A percentile compares a stretch with the other conserved stretches of the same genome.
phyloP scores from a whole-genome alignment of 73 alveolate species.

The Urostyla sp. region DNA sequence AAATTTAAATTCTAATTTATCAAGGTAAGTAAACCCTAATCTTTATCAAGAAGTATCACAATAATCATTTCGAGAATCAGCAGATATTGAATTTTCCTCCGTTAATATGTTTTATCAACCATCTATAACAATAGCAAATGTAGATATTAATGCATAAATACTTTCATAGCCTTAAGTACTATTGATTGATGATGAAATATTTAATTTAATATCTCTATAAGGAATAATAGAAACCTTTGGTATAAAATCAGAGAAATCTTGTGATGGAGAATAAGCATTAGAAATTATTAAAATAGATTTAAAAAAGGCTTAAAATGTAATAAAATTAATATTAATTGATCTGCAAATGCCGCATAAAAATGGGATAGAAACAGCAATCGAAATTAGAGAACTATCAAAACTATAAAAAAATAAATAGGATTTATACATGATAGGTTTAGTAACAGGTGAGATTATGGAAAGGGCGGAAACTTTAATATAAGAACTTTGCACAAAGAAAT shows the following conservation, averaged over 20 bases:
- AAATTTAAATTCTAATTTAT: background rate
- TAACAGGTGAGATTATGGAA: too few relatives aligned
- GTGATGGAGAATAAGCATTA: background rate
- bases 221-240: background rate
- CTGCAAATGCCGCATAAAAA: too few relatives aligned
- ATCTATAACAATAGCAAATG: too few relatives aligned
- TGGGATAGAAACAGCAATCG: too few relatives aligned
- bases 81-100: background rate
- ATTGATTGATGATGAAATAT: slow-evolving; percentile 31
- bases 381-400: too few relatives aligned
- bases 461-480: too few relatives aligned
- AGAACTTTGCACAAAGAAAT: too few relatives aligned
- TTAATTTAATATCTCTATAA: background rate
- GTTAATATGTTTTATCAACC: background rate
- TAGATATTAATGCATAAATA: background rate
- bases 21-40: background rate
- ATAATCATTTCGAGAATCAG: background rate
- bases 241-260: background rate
- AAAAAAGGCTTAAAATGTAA: too few relatives aligned
- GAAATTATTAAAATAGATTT: background rate
- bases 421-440: too few relatives aligned
- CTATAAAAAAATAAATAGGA: too few relatives aligned
- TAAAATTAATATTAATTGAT: too few relatives aligned
- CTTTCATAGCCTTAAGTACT: background rate
- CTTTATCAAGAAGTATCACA: background rate